Percentiles rank a stretch among this genome's conserved stretches.
phyloP scores from a whole-genome alignment of 768 basidiomycete genomes.

The Rhodotorula taiwanensis region DNA sequence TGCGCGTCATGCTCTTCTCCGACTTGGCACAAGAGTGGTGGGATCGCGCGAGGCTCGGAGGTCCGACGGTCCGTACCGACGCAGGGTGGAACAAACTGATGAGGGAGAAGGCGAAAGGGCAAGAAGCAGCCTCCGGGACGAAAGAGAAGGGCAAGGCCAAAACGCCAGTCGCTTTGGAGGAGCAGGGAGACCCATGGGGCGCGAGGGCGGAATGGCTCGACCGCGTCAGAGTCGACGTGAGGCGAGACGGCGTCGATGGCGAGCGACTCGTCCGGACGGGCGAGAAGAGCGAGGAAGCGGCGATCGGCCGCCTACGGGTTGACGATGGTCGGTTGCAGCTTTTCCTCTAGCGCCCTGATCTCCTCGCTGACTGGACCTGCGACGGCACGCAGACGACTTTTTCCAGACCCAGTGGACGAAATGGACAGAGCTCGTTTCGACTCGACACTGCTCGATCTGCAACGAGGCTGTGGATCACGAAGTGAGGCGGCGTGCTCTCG shows the following conservation, averaged over 20 bases:
- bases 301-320: constrained; percentile 16
- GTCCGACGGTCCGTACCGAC: constrained; percentile 18
- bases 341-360: neutral
- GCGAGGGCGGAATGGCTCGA: constrained; percentile 11
- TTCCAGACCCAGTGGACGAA: constrained; percentile 20
- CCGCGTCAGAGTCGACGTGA: constrained; percentile 7
- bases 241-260: constrained; percentile 42
- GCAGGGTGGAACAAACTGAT: constrained; percentile 20
- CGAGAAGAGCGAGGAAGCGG: constrained; percentile 6
- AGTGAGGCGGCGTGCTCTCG: no score
- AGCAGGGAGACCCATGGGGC: constrained; percentile 30
- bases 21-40: constrained; percentile 39
- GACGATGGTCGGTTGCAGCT: constrained; percentile 18
- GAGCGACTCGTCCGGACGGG: constrained; percentile 41
- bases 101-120: constrained; percentile 5
- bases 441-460: constrained; percentile 29
- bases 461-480: constrained; percentile 19
- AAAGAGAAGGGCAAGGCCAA: no score
- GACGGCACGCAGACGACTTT: constrained; percentile 15
- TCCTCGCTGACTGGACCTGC: neutral
- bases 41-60: constrained; percentile 18
- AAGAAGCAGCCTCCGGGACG: neutral
- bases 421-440: constrained; percentile 1
- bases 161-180: no score
- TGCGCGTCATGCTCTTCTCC: constrained; percentile 45